These are phyloP conservation scores for Psilocybe azurescens DNA, from an alignment of 768 basidiomycete species.

Conservation along the genomic window DNA sequence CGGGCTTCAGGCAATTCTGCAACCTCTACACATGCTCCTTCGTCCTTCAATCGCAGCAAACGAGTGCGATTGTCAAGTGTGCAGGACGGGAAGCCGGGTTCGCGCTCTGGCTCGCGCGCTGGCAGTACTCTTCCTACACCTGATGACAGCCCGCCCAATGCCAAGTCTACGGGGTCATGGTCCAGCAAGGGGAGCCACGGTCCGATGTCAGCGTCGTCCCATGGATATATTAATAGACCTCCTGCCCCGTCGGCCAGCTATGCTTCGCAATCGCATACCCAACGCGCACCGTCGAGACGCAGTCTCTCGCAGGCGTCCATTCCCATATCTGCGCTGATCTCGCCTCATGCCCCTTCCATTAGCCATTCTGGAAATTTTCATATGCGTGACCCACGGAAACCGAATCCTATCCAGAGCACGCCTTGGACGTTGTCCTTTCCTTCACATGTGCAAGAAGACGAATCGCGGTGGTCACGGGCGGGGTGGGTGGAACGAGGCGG, in stretches of 20 bases:
- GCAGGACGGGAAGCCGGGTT: slow-evolving; percentile 40
- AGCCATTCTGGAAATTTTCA: slow-evolving; percentile 65
- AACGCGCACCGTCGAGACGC: slow-evolving; percentile 47
- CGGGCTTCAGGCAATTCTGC: slow-evolving; percentile 52
- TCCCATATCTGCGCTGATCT: slow-evolving; percentile 77
- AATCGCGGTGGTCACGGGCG: slow-evolving; percentile 34
- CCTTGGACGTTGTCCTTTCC: slow-evolving; percentile 65
- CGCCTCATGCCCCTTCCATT: slow-evolving; percentile 80
- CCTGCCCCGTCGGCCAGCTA: slow-evolving; percentile 29
- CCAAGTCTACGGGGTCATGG: slow-evolving; percentile 51
- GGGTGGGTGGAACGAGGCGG: slow-evolving; percentile 53
- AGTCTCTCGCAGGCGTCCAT: slow-evolving; percentile 78
- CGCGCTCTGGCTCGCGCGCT: slow-evolving; percentile 42
- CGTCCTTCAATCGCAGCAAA: slow-evolving; percentile 71
- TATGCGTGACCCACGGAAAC: slow-evolving; percentile 81
- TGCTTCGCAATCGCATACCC: slow-evolving; percentile 24
- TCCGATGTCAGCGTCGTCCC: slow-evolving; percentile 22
- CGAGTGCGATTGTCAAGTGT: slow-evolving; percentile 62
- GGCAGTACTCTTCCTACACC: slow-evolving; percentile 26
- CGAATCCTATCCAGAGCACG: slow-evolving; percentile 61
- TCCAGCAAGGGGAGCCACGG: slow-evolving; percentile 43
- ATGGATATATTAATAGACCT: slow-evolving; percentile 24
- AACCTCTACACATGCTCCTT: slow-evolving; percentile 64
- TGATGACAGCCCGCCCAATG: slow-evolving; percentile 38
- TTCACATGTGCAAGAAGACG: slow-evolving; percentile 30